A percentile compares a stretch with the other conserved stretches of the same genome.
Evolutionary conservation across 176 grass and related monocot species (phyloP).

Genomic region (Echinochloa phyllopogon): DNA sequence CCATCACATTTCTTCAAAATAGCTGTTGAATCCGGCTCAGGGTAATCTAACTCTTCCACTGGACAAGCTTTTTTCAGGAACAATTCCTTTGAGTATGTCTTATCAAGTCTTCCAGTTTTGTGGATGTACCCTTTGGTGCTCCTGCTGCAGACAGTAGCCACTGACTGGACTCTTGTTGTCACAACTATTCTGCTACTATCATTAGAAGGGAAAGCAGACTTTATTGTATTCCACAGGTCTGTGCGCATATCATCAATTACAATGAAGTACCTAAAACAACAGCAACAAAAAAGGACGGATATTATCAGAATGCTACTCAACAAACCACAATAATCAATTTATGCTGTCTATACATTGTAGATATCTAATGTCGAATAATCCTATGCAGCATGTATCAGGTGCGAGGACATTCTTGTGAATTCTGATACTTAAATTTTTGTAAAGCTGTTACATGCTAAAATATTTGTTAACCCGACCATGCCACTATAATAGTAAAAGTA

Average conservation of each 20-base stretch:
- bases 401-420: too few species aligned
- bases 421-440: too few species aligned
- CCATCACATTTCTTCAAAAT: slow-evolving; percentile 25
- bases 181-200: not conserved
- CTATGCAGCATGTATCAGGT: not conserved
- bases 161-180: not conserved
- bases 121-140: not conserved
- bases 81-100: not conserved
- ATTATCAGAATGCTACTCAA: not conserved
- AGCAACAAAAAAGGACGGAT: too few species aligned
- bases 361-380: not conserved
- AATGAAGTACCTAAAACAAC: not conserved
- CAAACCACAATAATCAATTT: not conserved
- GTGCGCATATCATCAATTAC: not conserved
- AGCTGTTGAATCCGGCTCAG: not conserved
- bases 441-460: too few species aligned
- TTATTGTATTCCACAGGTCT: not conserved
- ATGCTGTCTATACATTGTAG: not conserved
- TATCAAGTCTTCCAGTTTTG: not conserved
- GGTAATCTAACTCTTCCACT: not conserved
- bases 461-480: too few species aligned
- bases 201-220: not conserved
- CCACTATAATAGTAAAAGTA: too few species aligned
- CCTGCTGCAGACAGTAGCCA: not conserved
- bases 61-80: not conserved